Conservation (phyloP, 1,284 basidiomycete genomes). For the Microbotryum intermedium region DNA sequence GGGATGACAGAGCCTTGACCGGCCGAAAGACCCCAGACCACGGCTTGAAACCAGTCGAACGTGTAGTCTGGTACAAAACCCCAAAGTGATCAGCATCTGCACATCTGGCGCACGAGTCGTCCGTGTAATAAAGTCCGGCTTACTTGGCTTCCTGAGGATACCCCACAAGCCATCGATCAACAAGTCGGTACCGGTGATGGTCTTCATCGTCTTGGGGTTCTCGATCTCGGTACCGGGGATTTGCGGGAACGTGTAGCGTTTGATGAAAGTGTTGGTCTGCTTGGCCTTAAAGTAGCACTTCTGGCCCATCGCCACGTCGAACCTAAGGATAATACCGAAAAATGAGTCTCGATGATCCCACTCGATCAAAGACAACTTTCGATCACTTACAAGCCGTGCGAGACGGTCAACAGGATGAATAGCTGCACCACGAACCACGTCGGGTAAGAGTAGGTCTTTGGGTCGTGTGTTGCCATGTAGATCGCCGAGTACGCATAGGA, state of each 20-base stretch:
- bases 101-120: too few species aligned
- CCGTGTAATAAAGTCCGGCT: conserved; percentile 25
- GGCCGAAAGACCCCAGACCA: conserved; percentile 82
- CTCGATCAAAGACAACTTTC: background rate
- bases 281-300: conserved; percentile 98
- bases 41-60: conserved; percentile 71
- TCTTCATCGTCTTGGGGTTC: conserved; percentile 87
- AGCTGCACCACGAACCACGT: conserved; percentile 62
- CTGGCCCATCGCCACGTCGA: conserved; percentile 91
- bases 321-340: conserved; percentile 46
- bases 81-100: background rate
- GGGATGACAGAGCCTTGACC: conserved; percentile 79
- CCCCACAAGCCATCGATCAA: conserved; percentile 78
- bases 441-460: conserved; percentile 77
- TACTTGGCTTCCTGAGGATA: conserved; percentile 75
- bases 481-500: conserved; percentile 95
- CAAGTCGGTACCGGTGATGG: conserved; percentile 67
- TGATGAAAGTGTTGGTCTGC: conserved; percentile 66
- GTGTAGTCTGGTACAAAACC: conserved; percentile 44
- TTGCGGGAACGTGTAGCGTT: conserved; percentile 88
- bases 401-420: conserved; percentile 64
- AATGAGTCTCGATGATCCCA: background rate
- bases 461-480: conserved; percentile 94
- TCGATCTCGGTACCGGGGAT: conserved; percentile 76
- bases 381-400: conserved; percentile 67